Base-by-base conservation (phyloP, 805 yeast species). In the Candida parachauliodes region DNA sequence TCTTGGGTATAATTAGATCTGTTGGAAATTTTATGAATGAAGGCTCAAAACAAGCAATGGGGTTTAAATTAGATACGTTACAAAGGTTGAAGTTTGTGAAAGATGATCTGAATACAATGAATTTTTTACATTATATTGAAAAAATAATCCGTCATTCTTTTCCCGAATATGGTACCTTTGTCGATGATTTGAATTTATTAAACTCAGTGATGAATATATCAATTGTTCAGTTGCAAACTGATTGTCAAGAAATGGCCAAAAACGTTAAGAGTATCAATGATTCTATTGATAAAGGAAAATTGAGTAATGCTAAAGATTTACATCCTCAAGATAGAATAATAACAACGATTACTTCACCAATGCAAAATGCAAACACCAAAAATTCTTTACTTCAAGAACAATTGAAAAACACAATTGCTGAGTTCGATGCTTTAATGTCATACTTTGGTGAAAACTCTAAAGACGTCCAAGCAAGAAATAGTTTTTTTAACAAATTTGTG, bases 11-110 rank as follows among this genome's bases (percentile, higher is more conserved):
- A 32, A 91, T 93, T 44, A 68, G 89, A 45, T 81, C 89, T 3
- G 93, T 93, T 35, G 99, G 98, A 42, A 93, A 93, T 58, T 91
- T 81, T 57, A 93, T 93, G 98, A 93, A 94, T 57, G 96, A 88
- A 51, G 68, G 79, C n/a, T 71, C 87, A 2, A 89, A 88, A 50
- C 95, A 88, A 57, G 98, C 97, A 1, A 74, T 77, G 47, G 99
- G 99, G 3, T 94, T 94, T 71, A 83, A 84, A 51, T 67, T 93
- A 42, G 82, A 86, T 31, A 86, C 96, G n/a, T 70, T 93, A 37
- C 96, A 88, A 52, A 69, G 98, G 48, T 71, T 93, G 41, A 86
- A 83, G 22, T 88, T 94, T 48, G 81, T 94, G 62, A 93, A 93
- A 55, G 96, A 91, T 60, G 88, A 83, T 19, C 76, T 80, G 42